Percentiles rank a stretch among this genome's conserved stretches.
Conservation (phyloP, 1,139 yeast genomes). For the Wickerhamomyces sp. region DNA sequence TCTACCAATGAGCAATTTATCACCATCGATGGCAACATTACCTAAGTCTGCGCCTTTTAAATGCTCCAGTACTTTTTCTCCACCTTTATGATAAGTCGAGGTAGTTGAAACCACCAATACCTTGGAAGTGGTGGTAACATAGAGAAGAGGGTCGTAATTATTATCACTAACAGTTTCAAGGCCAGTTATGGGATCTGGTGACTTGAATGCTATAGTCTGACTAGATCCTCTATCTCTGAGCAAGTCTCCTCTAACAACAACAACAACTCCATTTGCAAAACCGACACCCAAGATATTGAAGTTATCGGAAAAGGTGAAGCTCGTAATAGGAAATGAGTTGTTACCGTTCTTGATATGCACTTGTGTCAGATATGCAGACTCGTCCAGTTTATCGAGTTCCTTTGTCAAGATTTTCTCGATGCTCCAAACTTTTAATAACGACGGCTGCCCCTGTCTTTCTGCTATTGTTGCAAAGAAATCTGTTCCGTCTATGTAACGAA, state of each 20-base stretch:
- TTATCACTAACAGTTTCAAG: constrained; percentile 47
- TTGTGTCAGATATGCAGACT: constrained; percentile 37
- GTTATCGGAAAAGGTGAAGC: constrained; percentile 15
- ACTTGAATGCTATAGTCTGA: constrained; percentile 73
- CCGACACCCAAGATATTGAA: constrained; percentile 58
- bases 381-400: constrained; percentile 19
- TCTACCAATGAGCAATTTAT: constrained; percentile 28
- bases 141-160: constrained; percentile 24
- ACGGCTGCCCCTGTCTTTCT: constrained; percentile 67
- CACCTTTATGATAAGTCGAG: constrained; percentile 71
- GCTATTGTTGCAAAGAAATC: constrained; percentile 65
- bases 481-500: constrained; percentile 44
- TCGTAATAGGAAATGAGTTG: constrained; percentile 23
- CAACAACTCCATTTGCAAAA: constrained; percentile 80
- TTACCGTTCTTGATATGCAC: constrained; percentile 34
- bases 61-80: constrained; percentile 58
- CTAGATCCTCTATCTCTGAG: constrained; percentile 86
- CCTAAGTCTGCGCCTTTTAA: constrained; percentile 66
- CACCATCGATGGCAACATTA: constrained; percentile 45
- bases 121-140: constrained; percentile 49
- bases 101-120: constrained; percentile 72
- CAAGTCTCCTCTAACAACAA: constrained; percentile 82
- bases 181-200: constrained; percentile 78
- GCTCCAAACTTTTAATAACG: constrained; percentile 71
- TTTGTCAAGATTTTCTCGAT: constrained; percentile 41